Evolutionary conservation across 2,329 filamentous ascomycete species (phyloP).

Genomic region (Uncinocarpus reesii): DNA sequence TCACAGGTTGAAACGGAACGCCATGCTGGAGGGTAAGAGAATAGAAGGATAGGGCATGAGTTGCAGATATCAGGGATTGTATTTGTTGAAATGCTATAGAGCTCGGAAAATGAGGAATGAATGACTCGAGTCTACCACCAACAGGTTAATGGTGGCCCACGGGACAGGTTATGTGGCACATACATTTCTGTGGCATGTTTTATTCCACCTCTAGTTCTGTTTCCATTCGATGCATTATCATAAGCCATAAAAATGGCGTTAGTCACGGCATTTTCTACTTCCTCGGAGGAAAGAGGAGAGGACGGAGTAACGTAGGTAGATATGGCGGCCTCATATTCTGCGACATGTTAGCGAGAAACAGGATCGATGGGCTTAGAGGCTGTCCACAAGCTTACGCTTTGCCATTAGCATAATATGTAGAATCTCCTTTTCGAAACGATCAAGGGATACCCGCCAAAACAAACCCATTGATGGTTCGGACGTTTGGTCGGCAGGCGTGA

Average conservation of each 20-base stretch:
- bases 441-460: constrained; percentile 41
- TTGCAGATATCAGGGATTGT: constrained; percentile 48
- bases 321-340: constrained; percentile 35
- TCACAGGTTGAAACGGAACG: constrained; percentile 56
- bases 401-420: constrained; percentile 45
- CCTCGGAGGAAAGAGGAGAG: constrained; percentile 32
- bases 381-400: constrained; percentile 26
- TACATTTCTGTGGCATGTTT: constrained; percentile 51
- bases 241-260: constrained; percentile 47
- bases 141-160: not conserved
- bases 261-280: constrained; percentile 45
- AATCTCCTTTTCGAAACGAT: constrained; percentile 47
- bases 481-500: constrained; percentile 19
- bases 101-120: constrained; percentile 34
- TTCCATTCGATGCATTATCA: constrained; percentile 57
- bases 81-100: constrained; percentile 37
- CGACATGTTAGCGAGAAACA: not conserved
- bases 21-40: constrained; percentile 54
- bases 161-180: constrained; percentile 20
- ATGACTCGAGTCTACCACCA: constrained; percentile 32
- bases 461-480: constrained; percentile 33
- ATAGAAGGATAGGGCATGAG: constrained; percentile 56
- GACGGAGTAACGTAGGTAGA: constrained; percentile 29
- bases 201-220: constrained; percentile 51
- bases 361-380: constrained; percentile 15